Evolutionary conservation across 1,284 basidiomycete species (phyloP).

Genomic region (Coriolopsis trogii): DNA sequence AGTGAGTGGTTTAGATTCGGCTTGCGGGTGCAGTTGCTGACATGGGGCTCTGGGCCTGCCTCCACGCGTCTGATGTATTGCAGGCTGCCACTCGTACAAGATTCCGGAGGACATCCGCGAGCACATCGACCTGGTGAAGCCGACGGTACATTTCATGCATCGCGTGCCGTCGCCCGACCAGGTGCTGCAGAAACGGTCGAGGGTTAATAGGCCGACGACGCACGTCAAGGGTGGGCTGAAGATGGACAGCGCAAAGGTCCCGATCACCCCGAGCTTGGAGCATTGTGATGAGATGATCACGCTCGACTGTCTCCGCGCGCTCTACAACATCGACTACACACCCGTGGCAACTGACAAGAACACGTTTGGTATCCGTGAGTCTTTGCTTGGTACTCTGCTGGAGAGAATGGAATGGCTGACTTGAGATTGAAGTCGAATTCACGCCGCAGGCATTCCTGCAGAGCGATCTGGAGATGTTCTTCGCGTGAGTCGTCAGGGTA

Average conservation of each 20-base stretch:
- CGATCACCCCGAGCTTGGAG: slow-evolving; percentile 26
- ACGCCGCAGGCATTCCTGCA: slow-evolving; percentile 50
- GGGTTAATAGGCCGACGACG: slow-evolving; percentile 31
- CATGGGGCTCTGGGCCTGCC: no score
- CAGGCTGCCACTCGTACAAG: slow-evolving; percentile 43
- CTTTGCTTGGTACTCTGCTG: neutral
- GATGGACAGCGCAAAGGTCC: slow-evolving; percentile 35
- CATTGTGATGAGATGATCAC: slow-evolving; percentile 52
- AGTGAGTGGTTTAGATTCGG: slow-evolving; percentile 30
- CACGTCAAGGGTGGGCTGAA: slow-evolving; percentile 37
- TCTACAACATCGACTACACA: slow-evolving; percentile 55
- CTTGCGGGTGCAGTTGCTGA: neutral
- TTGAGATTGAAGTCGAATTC: slow-evolving; percentile 44
- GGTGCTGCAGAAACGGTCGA: slow-evolving; percentile 21
- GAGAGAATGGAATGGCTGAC: neutral
- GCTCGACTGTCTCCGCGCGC: slow-evolving; percentile 53
- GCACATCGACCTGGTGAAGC: slow-evolving; percentile 48
- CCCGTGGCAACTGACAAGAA: slow-evolving; percentile 48
- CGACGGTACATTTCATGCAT: slow-evolving; percentile 45
- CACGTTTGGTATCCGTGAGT: slow-evolving; percentile 51
- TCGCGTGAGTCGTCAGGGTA: slow-evolving; percentile 29
- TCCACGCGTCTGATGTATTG: no score
- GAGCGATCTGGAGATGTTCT: slow-evolving; percentile 49
- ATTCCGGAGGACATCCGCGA: slow-evolving; percentile 40
- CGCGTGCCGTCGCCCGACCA: slow-evolving; percentile 17